Percentiles rank a stretch among this genome's conserved stretches.
phyloP scores from a whole-genome alignment of 352 stramenopile genomes.

The Phytophthora ohioensis region DNA sequence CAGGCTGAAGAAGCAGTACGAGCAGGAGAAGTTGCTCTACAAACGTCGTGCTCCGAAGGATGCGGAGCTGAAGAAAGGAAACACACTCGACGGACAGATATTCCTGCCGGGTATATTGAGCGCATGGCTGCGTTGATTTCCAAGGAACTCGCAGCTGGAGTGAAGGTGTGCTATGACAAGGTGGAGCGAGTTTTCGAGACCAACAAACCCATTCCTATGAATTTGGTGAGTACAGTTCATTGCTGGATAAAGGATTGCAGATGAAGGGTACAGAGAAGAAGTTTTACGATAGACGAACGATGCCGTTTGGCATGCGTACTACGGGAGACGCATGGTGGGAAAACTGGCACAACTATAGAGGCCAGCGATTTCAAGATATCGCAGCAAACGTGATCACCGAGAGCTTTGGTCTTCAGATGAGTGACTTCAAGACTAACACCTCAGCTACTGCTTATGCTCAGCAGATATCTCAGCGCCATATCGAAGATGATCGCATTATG shows the following conservation, averaged over 20 bases:
- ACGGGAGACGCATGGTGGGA: constrained; percentile 51
- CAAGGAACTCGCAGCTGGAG: constrained; percentile 38
- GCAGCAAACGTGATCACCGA: constrained; percentile 63
- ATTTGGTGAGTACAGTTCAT: constrained; percentile 8
- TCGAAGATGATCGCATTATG: constrained; percentile 59
- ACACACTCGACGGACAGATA: constrained; percentile 26
- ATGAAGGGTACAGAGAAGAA: constrained; percentile 41
- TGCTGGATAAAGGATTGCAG: constrained; percentile 33
- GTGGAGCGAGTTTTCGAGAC: constrained; percentile 43
- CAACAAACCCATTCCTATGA: constrained; percentile 14
- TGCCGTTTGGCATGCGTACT: constrained; percentile 43
- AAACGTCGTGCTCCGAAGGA: constrained; percentile 9
- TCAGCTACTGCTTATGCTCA: constrained; percentile 55
- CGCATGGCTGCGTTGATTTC: constrained; percentile 37
- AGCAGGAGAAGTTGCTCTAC: constrained; percentile 41
- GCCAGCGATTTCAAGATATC: constrained; percentile 27
- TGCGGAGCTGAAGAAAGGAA: constrained; percentile 12
- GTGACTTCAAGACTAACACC: constrained; percentile 53
- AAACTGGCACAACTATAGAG: constrained; percentile 41
- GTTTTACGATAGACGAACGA: constrained; percentile 41
- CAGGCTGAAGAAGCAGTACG: constrained; percentile 36
- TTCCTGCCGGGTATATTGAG: constrained; percentile 25
- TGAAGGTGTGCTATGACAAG: constrained; percentile 42
- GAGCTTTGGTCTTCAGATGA: constrained; percentile 59
- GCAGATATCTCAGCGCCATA: constrained; percentile 58